Conservation (phyloP, 805 yeast genomes). For the Scheffersomyces stipitis region DNA sequence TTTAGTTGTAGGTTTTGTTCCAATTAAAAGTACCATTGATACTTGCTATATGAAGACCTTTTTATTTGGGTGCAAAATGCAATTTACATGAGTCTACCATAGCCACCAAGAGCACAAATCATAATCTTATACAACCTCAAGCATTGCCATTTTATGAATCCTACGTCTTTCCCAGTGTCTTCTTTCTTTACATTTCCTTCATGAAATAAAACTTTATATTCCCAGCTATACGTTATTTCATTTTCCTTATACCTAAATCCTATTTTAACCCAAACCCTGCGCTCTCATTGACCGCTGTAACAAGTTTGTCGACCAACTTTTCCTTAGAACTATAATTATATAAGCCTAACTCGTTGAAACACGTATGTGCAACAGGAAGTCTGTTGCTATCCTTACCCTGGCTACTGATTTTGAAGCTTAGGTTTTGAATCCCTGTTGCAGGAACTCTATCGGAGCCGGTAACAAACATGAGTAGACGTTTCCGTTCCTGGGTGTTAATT, state of each 20-base stretch:
- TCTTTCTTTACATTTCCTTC: no score
- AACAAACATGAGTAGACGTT: slow-evolving; percentile 67
- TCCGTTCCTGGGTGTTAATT: slow-evolving; percentile 49
- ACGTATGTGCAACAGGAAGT: slow-evolving; percentile 88
- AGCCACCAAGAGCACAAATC: no score
- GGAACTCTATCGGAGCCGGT: slow-evolving; percentile 94
- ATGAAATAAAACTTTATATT: no score
- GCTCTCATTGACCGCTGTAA: slow-evolving; percentile 71
- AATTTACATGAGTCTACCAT: no score
- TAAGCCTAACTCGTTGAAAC: slow-evolving; percentile 86
- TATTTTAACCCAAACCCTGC: slow-evolving; percentile 83
- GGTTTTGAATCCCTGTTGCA: slow-evolving; percentile 82
- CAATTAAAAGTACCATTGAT: no score
- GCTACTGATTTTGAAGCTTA: slow-evolving; percentile 66
- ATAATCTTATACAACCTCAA: no score
- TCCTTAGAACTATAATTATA: slow-evolving; percentile 60
- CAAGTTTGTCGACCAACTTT: slow-evolving; percentile 57
- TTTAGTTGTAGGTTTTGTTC: no score
- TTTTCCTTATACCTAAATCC: neutral
- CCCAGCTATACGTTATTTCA: no score
- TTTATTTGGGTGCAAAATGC: no score
- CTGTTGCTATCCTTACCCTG: slow-evolving; percentile 40
- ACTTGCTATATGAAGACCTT: no score
- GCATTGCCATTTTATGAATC: no score
- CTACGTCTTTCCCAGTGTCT: no score